Base-by-base conservation (phyloP, 2,329 filamentous ascomycete species). In the Pseudophaeomoniella oleicola region DNA sequence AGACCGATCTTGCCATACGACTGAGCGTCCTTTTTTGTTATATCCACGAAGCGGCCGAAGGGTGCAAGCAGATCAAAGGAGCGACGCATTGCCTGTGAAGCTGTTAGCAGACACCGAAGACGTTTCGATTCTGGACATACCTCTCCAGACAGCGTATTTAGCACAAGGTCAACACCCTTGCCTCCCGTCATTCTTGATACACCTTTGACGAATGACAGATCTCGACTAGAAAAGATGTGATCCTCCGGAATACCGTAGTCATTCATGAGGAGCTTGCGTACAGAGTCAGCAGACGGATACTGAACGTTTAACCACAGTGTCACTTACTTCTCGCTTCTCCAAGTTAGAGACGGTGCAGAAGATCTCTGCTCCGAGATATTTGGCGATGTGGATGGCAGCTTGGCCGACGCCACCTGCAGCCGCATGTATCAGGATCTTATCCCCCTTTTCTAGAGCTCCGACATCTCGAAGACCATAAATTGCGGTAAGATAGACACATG, bases 1-100 rank as follows among this genome's bases (percentile, higher is more conserved):
- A 72, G 65, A 2, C 58, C 56, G 3, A 72, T 51, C 4, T 52
- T 46, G 2, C 54, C 58, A 14, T 59, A 55, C 1, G 56, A 55
- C 1, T 42, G 45, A 29, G 54, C 51, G 39, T 55, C 52, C 3
- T 43, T 42, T 36, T 54, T 54, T 14, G 41, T 40, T 12, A 47
- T 41, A 30, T 55, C 52, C 15, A 55, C 49, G 19, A 55, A 55
- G 3, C 52, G 40, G 11, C 52, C 52, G 34, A 55, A 54, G 0
- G 49, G 46, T 5, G 50, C 51, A 17, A 55, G 36, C n/a, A 47
- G 50, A 6, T 48, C 46, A 22, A 48, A 53, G 1, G 44, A 40
- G 9, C 36, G 36, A 16, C 44, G 44, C 3, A 47, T 38, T 22
- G 39, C 32, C 19, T 46, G 41, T n/a, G 39, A 36, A 4, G 42